These are phyloP conservation scores for Phyllosticta citrichinensis DNA, from an alignment of 2,329 filamentous ascomycete genomes.

Conservation along the genomic window DNA sequence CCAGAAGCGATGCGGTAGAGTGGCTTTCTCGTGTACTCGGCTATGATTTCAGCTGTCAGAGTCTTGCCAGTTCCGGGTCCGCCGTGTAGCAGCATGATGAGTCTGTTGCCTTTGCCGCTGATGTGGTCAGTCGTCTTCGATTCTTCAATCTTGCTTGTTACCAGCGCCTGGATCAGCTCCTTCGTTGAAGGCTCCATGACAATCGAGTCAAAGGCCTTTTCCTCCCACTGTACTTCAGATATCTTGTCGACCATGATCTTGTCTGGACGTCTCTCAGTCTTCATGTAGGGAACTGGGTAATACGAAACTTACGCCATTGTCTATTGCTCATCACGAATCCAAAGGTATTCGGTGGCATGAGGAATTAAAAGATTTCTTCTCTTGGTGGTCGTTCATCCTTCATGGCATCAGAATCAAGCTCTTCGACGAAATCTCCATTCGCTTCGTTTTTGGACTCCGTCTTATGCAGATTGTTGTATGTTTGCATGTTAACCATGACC, in stretches of 20 bases:
- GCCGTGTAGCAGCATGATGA: slow-evolving; percentile 7
- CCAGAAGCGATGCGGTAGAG: slow-evolving; percentile 39
- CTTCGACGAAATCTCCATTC: not conserved
- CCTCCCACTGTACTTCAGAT: slow-evolving; percentile 20
- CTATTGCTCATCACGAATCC: not conserved
- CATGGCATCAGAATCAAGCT: not conserved
- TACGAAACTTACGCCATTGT: not conserved
- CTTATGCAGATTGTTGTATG: not conserved
- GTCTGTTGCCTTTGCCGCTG: slow-evolving; percentile 20
- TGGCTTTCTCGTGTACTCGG: slow-evolving; percentile 29
- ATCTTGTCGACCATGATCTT: slow-evolving; percentile 16
- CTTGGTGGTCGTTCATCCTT: not conserved
- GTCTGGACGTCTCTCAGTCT: slow-evolving; percentile 12
- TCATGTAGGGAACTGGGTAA: too few species aligned
- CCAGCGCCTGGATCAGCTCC: slow-evolving; percentile 20
- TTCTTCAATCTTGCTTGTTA: slow-evolving; percentile 15
- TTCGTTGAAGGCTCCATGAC: slow-evolving; percentile 21
- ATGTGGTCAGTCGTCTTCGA: slow-evolving; percentile 19
- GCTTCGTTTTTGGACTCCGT: not conserved
- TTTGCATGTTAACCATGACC: not conserved
- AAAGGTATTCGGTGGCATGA: not conserved
- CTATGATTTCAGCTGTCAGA: slow-evolving; percentile 15
- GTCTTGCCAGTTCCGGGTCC: slow-evolving; percentile 8
- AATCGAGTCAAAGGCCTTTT: slow-evolving; percentile 20
- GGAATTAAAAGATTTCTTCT: not conserved